Conservation (phyloP, 1,139 yeast species). For the Suhomyces guaymorum region DNA sequence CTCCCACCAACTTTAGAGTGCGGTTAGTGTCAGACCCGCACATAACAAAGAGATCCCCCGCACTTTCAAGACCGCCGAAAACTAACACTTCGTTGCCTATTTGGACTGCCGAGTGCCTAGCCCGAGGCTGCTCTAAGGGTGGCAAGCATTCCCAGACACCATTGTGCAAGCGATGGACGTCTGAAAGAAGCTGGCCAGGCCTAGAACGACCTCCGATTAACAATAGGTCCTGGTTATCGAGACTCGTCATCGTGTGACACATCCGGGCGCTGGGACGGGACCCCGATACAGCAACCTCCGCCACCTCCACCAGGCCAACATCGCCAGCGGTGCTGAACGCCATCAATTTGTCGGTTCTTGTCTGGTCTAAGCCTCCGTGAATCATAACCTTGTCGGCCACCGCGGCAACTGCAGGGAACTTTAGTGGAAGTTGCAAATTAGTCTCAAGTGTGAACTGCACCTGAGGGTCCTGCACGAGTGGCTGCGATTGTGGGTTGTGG, state of each 20-base stretch:
- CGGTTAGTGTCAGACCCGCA: slow-evolving; percentile 21
- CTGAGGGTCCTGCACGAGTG: slow-evolving; percentile 8
- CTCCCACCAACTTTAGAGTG: slow-evolving; percentile 20
- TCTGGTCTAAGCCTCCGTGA: slow-evolving; percentile 59
- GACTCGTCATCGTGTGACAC: slow-evolving; percentile 55
- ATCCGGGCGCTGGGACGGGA: slow-evolving; percentile 48
- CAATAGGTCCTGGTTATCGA: slow-evolving; percentile 28
- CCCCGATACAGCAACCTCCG: slow-evolving; percentile 5
- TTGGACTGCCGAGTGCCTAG: slow-evolving; percentile 53
- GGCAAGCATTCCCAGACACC: slow-evolving; percentile 43
- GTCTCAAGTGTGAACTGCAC: slow-evolving; percentile 10
- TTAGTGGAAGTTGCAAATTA: slow-evolving; percentile 33
- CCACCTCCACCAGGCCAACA: too few species aligned
- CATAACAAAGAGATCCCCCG: slow-evolving; percentile 18
- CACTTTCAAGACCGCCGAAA: slow-evolving; percentile 50
- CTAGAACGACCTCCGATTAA: slow-evolving; percentile 71
- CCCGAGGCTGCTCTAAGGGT: slow-evolving; percentile 49
- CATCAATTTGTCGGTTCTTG: slow-evolving; percentile 32
- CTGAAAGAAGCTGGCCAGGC: slow-evolving; percentile 50
- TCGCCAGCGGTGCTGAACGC: slow-evolving; percentile 17
- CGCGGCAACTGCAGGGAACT: slow-evolving; percentile 47
- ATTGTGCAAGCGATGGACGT: slow-evolving; percentile 30
- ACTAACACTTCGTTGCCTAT: slow-evolving; percentile 43
- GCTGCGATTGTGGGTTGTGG: neutral
- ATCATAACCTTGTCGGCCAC: slow-evolving; percentile 28